Evolutionary conservation across 1,139 yeast species (phyloP), one percentile per base, ranked within the genome.

Genomic region (Yamadazyma sp.): DNA sequence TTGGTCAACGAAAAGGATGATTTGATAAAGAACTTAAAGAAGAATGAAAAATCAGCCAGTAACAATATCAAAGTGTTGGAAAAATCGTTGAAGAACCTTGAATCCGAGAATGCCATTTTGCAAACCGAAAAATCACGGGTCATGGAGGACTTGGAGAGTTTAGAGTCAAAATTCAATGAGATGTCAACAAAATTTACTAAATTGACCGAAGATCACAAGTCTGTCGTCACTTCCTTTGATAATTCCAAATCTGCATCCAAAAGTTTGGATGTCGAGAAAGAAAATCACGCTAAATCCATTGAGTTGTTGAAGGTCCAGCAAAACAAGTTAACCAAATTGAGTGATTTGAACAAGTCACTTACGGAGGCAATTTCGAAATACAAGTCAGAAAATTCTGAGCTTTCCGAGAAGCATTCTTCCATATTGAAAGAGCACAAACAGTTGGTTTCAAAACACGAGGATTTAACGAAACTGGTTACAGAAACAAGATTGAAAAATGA

Each of bases 1-100:
- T 34, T 56, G 13, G 53, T 66, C 15, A 54, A 57, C 31, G 62
- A 61, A 17, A 64, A 62, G 33, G 63, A 62, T 30, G 39, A 39
- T 3, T 39, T 51, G 13, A 42, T 68, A 18, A 54, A 57, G 2
- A 50, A 49, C 25, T 51, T 66, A 29, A 57, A 56, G 31, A 38
- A 34, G 2, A 61, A 60, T 15, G 70, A 61, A 38, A 48, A 47
- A 17, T 46, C 47, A 10, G 42, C 55, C n/a, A 52, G 47, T 13
- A 53, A 49, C 1, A 47, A 51, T 7, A 48, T 65, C 10, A 47
- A 54, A 18, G 39, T 45, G 9, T 43, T 53, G 10, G 53, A 49
- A 34, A 33, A 34, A 8, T 50, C 38, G 18, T 50, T 28, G 32
- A 45, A 18, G 45, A 50, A 23, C 30, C 52, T 34, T 39, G 55